phyloP scores from a whole-genome alignment of 108 stramenopile species.

The Cyclotella atomus region DNA sequence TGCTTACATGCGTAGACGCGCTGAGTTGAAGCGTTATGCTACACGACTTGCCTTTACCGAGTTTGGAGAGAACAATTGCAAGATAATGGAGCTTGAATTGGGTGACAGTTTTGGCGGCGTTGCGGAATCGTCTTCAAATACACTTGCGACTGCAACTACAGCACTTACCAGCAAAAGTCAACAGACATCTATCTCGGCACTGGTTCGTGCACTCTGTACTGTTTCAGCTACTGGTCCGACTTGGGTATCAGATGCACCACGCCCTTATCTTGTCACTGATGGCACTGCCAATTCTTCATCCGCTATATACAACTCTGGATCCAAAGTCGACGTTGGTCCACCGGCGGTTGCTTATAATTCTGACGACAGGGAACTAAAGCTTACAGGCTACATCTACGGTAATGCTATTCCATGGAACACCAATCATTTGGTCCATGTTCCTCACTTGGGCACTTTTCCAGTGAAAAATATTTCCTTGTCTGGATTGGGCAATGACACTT shows the following conservation, averaged over 20 bases:
- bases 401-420: constrained; percentile 77
- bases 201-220: constrained; percentile 74
- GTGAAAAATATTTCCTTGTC: constrained; percentile 56
- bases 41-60: constrained; percentile 77
- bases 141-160: constrained; percentile 1
- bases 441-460: constrained; percentile 91
- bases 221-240: constrained; percentile 72
- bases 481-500: constrained; percentile 19
- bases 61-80: constrained; percentile 68
- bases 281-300: constrained; percentile 20
- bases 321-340: neutral
- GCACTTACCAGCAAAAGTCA: constrained; percentile 21
- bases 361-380: constrained; percentile 55
- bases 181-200: constrained; percentile 49
- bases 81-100: constrained; percentile 72
- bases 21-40: constrained; percentile 76
- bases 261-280: constrained; percentile 77
- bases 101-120: constrained; percentile 13
- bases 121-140: constrained; percentile 1
- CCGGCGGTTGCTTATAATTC: constrained; percentile 59
- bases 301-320: neutral
- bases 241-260: constrained; percentile 76
- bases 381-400: constrained; percentile 94
- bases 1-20: constrained; percentile 73
- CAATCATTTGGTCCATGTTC: constrained; percentile 86